Conservation (phyloP, 2,329 filamentous ascomycete genomes). For the Aureobasidium leucospermi region DNA sequence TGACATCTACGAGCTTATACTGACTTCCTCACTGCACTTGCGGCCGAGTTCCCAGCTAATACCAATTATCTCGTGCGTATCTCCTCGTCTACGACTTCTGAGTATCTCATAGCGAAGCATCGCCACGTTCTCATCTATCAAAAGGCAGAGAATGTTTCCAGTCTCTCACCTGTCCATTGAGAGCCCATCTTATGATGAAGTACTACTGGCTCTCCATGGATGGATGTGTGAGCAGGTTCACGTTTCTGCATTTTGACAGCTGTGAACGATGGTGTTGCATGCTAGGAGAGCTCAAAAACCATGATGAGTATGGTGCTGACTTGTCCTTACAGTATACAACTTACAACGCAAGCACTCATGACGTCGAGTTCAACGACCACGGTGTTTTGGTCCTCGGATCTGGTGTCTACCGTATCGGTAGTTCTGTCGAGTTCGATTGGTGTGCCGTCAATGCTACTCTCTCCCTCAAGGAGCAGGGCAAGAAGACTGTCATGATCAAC, state of each 20-base stretch:
- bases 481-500: slow-evolving; percentile 98
- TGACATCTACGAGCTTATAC: background rate
- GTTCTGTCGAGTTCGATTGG: slow-evolving; percentile 98
- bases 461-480: slow-evolving; percentile 74
- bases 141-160: background rate
- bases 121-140: background rate
- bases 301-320: background rate
- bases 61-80: slow-evolving; percentile 38
- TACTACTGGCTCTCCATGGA: background rate
- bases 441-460: slow-evolving; percentile 87
- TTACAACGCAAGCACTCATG: slow-evolving; percentile 91
- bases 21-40: slow-evolving; percentile 43
- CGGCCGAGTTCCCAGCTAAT: slow-evolving; percentile 89
- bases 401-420: slow-evolving; percentile 95
- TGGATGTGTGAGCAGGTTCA: background rate
- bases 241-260: background rate
- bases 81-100: background rate
- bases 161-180: background rate
- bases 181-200: background rate
- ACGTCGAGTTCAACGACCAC: slow-evolving; percentile 88
- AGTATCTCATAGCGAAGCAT: background rate
- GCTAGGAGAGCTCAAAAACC: background rate
- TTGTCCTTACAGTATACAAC: slow-evolving; percentile 52
- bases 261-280: background rate
- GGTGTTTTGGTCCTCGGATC: slow-evolving; percentile 83